Conservation (phyloP, 2,329 filamentous ascomycete species). For the Neofusicoccum parvum region DNA sequence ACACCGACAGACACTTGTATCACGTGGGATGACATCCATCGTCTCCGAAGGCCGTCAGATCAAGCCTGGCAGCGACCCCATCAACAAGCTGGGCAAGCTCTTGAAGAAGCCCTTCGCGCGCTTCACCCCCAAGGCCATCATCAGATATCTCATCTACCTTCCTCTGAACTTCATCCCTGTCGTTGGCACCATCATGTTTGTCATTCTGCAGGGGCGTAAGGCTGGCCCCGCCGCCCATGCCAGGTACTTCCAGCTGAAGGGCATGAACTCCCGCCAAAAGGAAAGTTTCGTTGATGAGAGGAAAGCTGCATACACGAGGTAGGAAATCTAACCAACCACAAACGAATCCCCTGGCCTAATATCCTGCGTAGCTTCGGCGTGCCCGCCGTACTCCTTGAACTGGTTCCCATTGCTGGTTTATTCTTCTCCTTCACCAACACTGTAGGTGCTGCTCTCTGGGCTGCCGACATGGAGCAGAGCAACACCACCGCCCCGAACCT, state of each 20-base stretch:
- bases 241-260: constrained; percentile 90
- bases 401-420: constrained; percentile 80
- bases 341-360: not conserved
- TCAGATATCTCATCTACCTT: constrained; percentile 81
- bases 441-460: constrained; percentile 92
- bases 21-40: constrained; percentile 59
- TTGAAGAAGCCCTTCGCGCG: constrained; percentile 57
- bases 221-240: constrained; percentile 57
- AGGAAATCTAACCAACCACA: constrained; percentile 34
- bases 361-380: constrained; percentile 61
- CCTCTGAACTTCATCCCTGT: constrained; percentile 93
- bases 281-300: constrained; percentile 71
- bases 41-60: constrained; percentile 76
- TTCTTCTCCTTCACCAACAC: constrained; percentile 90
- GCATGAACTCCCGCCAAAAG: constrained; percentile 68
- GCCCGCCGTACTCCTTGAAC: constrained; percentile 77
- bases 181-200: constrained; percentile 79
- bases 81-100: constrained; percentile 60
- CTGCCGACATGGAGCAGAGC: constrained; percentile 72
- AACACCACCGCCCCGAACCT: constrained; percentile 39
- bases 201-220: constrained; percentile 66
- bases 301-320: constrained; percentile 79
- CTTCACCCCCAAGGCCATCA: constrained; percentile 60
- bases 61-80: constrained; percentile 56
- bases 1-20: constrained; percentile 49